Base-by-base conservation (phyloP, 2,329 filamentous ascomycete species). In the Stenocarpella maydis region DNA sequence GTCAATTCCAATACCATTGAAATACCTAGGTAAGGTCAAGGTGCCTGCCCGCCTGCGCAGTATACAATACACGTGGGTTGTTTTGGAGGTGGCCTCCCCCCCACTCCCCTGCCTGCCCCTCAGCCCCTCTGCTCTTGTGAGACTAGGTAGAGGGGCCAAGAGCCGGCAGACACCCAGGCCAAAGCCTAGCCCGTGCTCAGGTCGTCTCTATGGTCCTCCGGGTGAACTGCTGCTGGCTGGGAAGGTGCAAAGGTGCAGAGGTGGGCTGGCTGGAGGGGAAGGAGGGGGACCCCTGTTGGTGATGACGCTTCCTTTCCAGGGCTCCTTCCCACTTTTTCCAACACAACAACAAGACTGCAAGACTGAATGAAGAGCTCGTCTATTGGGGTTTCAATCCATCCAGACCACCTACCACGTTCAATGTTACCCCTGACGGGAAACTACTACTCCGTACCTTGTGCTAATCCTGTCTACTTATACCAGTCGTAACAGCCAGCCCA, bases 231-330 rank as follows among this genome's bases (percentile, higher is more conserved):
- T n/a, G n/a, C n/a, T n/a, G 28, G 26, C 8, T 53, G 26, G 7
- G 17, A n/a, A 24, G 53, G 1, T 39, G 53, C 34, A 34, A 17
- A 41, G 34, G 34, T 58, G 31, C 31, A 34, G 8, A 41, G 34
- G 34, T 58, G 53, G 53, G 21, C 53, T 39, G 34, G n/a, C n/a
- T n/a, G n/a, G n/a, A n/a, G n/a, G n/a, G n/a, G n/a, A n/a, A n/a
- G n/a, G n/a, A n/a, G n/a, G 58, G 28, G 58, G 43, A 37, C 26
- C 58, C 58, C 43, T 63, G 58, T 17, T 24, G 10, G 28, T 6
- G 58, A 63, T 63, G 58, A 63, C 58, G 58, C 41, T 63, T 26
- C 39, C 19, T 24, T 43, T 43, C 41, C 55, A 61, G 39, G 55
- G 58, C 43, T 34, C 58, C 58, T 63, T 37, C 58, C 31, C 39